Percentiles rank a stretch among this genome's conserved stretches.
phyloP scores from a whole-genome alignment of 176 grass and related monocot species.

The Zoysia japonica region DNA sequence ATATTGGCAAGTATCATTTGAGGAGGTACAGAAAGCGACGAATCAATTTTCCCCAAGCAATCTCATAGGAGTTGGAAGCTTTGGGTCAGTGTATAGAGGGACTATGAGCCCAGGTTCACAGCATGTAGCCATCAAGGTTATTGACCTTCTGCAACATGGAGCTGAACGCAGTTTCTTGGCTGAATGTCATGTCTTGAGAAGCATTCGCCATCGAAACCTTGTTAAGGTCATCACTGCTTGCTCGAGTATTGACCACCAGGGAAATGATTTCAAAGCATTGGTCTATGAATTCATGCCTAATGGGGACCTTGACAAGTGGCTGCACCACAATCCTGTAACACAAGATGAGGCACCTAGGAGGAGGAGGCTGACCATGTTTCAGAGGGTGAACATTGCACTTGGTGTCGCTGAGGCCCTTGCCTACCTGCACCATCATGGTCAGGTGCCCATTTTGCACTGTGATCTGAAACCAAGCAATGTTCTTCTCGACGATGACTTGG shows the following conservation, averaged over 20 bases:
- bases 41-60: slow-evolving; percentile 29
- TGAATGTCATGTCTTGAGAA: slow-evolving; percentile 38
- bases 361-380: slow-evolving; percentile 26
- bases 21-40: slow-evolving; percentile 19
- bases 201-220: slow-evolving; percentile 40
- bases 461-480: slow-evolving; percentile 32
- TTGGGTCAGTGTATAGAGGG: slow-evolving; percentile 45
- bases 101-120: slow-evolving; percentile 3
- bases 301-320: slow-evolving; percentile 35
- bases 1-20: slow-evolving; percentile 15
- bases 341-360: neutral
- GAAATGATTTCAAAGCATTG: slow-evolving; percentile 52
- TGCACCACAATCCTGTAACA: slow-evolving; percentile 7
- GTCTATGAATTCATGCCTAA: slow-evolving; percentile 51
- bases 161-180: slow-evolving; percentile 37
- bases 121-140: slow-evolving; percentile 37
- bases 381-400: slow-evolving; percentile 36
- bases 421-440: slow-evolving; percentile 38
- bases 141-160: slow-evolving; percentile 38
- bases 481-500: slow-evolving; percentile 29
- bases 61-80: slow-evolving; percentile 40
- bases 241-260: slow-evolving; percentile 36
- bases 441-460: slow-evolving; percentile 42
- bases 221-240: slow-evolving; percentile 45
- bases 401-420: slow-evolving; percentile 39